phyloP scores from a whole-genome alignment of 768 basidiomycete species.

The Trametes cubensis region DNA sequence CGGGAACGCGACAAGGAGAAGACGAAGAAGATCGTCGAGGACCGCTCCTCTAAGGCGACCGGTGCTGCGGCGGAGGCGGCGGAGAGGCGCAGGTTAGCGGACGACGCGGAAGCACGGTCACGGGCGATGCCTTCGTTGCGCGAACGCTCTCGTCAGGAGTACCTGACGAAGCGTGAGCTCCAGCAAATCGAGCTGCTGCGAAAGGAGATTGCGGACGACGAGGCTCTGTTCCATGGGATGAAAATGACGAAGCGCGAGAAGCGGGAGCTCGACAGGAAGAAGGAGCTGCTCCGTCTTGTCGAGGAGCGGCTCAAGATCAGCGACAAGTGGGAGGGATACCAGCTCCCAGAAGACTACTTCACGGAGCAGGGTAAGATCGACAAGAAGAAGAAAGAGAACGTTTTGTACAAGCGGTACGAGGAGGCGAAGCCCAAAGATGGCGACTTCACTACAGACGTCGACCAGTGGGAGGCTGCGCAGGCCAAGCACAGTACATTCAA shows the following conservation, averaged over 20 bases:
- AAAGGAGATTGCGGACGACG: slow-evolving; percentile 93
- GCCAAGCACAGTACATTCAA: slow-evolving; percentile 87
- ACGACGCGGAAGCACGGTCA: slow-evolving; percentile 49
- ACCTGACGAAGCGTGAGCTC: slow-evolving; percentile 93
- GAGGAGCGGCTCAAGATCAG: slow-evolving; percentile 94
- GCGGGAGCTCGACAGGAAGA: slow-evolving; percentile 85
- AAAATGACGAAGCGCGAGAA: slow-evolving; percentile 83
- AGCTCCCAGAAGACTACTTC: slow-evolving; percentile 96
- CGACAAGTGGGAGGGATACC: slow-evolving; percentile 95
- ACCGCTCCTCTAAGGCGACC: slow-evolving; percentile 77
- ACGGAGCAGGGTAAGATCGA: slow-evolving; percentile 99
- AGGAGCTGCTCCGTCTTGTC: slow-evolving; percentile 86
- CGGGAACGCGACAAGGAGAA: slow-evolving; percentile 78
- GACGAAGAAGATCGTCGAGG: slow-evolving; percentile 90
- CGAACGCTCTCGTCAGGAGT: slow-evolving; percentile 90
- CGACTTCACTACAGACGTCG: slow-evolving; percentile 94
- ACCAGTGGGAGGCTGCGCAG: slow-evolving; percentile 96
- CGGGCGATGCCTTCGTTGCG: slow-evolving; percentile 74
- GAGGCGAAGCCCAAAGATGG: slow-evolving; percentile 91
- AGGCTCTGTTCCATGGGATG: slow-evolving; percentile 89
- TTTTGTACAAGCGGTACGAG: slow-evolving; percentile 91
- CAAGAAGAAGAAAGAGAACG: slow-evolving; percentile 92
- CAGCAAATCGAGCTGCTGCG: slow-evolving; percentile 94
- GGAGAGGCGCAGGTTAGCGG: slow-evolving; percentile 77
- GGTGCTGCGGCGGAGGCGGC: slow-evolving; percentile 84